Conservation (phyloP, 1,284 basidiomycete species). For the Coniophora puteana region DNA sequence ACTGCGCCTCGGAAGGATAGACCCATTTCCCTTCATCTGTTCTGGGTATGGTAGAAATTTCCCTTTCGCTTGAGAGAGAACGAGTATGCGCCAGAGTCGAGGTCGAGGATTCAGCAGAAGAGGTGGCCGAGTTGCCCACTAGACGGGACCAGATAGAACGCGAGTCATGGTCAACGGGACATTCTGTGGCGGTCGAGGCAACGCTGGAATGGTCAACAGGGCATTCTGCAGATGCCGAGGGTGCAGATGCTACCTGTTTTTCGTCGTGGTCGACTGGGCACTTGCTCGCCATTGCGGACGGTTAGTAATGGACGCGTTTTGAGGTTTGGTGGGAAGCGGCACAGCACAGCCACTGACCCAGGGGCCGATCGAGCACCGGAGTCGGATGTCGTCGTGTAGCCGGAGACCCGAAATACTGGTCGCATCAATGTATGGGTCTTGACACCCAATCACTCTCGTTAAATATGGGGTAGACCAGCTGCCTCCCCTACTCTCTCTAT, state of each 20-base stretch:
- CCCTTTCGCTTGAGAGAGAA: constrained; percentile 63
- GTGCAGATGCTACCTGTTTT: too few relatives aligned
- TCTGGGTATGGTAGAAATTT: constrained; percentile 88
- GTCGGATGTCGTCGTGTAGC: background rate
- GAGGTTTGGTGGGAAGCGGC: constrained; percentile 1
- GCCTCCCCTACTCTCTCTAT: constrained; percentile 2
- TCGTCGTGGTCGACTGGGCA: constrained; percentile 67
- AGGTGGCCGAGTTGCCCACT: constrained; percentile 29
- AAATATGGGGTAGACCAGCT: constrained; percentile 3
- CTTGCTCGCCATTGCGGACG: constrained; percentile 36
- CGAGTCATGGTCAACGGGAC: constrained; percentile 37
- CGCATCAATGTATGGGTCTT: background rate
- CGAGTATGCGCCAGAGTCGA: constrained; percentile 12
- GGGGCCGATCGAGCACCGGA: constrained; percentile 1
- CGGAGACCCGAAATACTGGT: background rate
- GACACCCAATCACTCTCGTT: background rate
- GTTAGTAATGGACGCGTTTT: constrained; percentile 19
- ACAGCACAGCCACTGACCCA: background rate
- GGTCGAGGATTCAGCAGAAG: constrained; percentile 28
- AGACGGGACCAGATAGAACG: constrained; percentile 51
- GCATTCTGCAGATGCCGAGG: constrained; percentile 40
- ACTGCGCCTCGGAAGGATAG: constrained; percentile 97
- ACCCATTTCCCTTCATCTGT: constrained; percentile 79
- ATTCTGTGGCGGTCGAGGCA: constrained; percentile 34
- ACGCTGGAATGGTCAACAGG: constrained; percentile 55